Conservation (phyloP, 2,329 filamentous ascomycete genomes). For the Ophiosphaerella korrae region DNA sequence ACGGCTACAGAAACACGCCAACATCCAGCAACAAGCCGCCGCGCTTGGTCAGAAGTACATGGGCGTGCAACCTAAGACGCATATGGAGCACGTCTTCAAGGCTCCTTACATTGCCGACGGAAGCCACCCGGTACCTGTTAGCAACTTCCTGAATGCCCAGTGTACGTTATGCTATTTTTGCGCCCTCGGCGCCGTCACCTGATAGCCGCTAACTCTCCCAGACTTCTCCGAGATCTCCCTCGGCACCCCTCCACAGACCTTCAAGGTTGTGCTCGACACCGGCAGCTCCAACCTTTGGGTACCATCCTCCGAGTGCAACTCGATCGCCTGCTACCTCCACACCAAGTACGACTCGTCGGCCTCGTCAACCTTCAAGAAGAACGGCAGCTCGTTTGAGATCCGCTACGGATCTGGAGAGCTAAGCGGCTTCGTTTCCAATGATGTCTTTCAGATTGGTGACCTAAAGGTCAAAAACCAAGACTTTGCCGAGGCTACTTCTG, state of each 20-base stretch:
- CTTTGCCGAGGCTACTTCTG: conserved; percentile 94
- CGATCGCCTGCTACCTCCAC: conserved; percentile 98
- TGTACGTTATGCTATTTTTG: conserved; percentile 65
- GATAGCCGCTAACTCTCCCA: conserved; percentile 27
- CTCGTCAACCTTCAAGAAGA: conserved; percentile 91
- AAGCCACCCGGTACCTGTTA: conserved; percentile 82
- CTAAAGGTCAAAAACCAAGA: conserved; percentile 85
- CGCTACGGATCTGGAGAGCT: conserved; percentile 93
- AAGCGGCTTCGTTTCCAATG: conserved; percentile 90
- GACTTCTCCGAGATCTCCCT: conserved; percentile 97
- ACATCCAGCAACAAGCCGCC: conserved; percentile 80
- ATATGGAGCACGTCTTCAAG: conserved; percentile 79
- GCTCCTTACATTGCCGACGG: conserved; percentile 69
- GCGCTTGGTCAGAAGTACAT: conserved; percentile 96
- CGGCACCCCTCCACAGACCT: conserved; percentile 87
- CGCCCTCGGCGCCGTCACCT: neutral
- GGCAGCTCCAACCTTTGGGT: conserved; percentile 99
- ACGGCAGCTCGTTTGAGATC: conserved; percentile 91
- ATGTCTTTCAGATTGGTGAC: conserved; percentile 85
- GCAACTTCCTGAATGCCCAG: conserved; percentile 98
- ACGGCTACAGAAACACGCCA: conserved; percentile 68
- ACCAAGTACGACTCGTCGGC: conserved; percentile 90
- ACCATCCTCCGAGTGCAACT: conserved; percentile 84
- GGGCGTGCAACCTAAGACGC: conserved; percentile 71
- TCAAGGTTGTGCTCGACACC: conserved; percentile 98